A percentile compares a stretch with the other conserved stretches of the same genome.
phyloP scores from a whole-genome alignment of 768 basidiomycete species.

The Krasilnikovozyma curviuscula region DNA sequence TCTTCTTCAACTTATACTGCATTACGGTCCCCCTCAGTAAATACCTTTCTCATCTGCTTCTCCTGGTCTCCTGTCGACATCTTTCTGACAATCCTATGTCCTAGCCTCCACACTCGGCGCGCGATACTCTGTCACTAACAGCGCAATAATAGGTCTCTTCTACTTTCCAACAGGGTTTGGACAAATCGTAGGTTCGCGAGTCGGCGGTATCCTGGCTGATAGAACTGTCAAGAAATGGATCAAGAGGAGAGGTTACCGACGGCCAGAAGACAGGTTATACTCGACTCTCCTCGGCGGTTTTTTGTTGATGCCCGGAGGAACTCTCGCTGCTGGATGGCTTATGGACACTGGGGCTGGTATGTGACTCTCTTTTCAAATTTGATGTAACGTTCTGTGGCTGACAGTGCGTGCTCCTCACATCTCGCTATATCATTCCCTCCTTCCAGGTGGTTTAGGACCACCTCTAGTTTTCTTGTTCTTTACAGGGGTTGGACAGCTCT shows the following conservation, averaged over 20 bases:
- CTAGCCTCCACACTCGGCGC: not conserved
- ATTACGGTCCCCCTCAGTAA: not conserved
- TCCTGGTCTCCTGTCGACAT: too few species aligned
- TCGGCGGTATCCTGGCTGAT: slow-evolving; percentile 24
- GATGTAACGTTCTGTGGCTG: too few species aligned
- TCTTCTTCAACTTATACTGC: not conserved
- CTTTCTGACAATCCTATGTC: not conserved
- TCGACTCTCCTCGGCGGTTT: slow-evolving; percentile 19
- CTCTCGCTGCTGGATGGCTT: too few species aligned
- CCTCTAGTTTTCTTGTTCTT: too few species aligned
- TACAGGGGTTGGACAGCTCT: slow-evolving; percentile 20
- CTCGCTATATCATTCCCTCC: too few species aligned
- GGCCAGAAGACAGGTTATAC: slow-evolving; percentile 26
- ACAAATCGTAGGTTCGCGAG: slow-evolving; percentile 22
- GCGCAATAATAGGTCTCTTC: slow-evolving; percentile 23
- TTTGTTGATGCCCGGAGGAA: too few species aligned
- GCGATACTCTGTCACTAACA: slow-evolving; percentile 25
- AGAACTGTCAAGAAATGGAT: slow-evolving; percentile 19
- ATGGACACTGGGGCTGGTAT: too few species aligned
- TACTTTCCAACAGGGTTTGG: slow-evolving; percentile 25
- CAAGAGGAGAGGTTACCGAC: slow-evolving; percentile 21
- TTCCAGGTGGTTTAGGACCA: too few species aligned
- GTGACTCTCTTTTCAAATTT: too few species aligned
- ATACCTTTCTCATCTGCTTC: too few species aligned
- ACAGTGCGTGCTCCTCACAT: too few species aligned